These are phyloP conservation scores for Grigorovia jiainica DNA, from an alignment of 805 yeast genomes.

Conservation along the genomic window DNA sequence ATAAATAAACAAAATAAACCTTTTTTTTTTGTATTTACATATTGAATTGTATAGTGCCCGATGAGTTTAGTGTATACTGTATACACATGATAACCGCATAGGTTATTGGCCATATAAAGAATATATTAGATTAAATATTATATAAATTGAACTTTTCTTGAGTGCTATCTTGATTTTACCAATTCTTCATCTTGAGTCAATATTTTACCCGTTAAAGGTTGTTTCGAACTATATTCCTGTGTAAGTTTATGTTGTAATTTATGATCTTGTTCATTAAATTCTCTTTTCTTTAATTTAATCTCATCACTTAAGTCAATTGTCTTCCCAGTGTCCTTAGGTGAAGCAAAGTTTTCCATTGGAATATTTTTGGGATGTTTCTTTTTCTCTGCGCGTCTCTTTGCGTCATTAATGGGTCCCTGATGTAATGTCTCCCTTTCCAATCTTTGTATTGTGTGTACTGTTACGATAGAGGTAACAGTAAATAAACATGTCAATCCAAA, in stretches of 20 bases:
- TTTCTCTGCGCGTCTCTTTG: conserved; percentile 48
- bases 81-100: no score
- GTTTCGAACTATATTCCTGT: conserved; percentile 46
- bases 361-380: conserved; percentile 1
- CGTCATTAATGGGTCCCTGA: conserved; percentile 81
- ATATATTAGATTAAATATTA: no score
- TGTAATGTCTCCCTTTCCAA: conserved; percentile 62
- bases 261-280: conserved; percentile 55
- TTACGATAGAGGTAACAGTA: conserved; percentile 51
- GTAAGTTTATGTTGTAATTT: conserved; percentile 52
- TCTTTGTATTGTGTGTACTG: conserved; percentile 63
- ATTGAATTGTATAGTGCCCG: no score
- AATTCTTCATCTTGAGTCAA: conserved; percentile 33
- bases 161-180: no score
- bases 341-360: neutral
- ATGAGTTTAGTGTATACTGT: no score
- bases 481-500: conserved; percentile 47
- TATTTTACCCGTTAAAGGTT: conserved; percentile 53
- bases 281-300: conserved; percentile 36
- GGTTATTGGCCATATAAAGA: no score
- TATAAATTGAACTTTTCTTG: no score
- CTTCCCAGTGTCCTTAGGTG: conserved; percentile 28
- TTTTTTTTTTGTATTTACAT: no score
- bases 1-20: neutral
- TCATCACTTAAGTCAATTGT: conserved; percentile 11